Percentiles rank a stretch among this genome's conserved stretches.
phyloP scores from a whole-genome alignment of 352 stramenopile genomes.

The Peronospora farinosa region DNA sequence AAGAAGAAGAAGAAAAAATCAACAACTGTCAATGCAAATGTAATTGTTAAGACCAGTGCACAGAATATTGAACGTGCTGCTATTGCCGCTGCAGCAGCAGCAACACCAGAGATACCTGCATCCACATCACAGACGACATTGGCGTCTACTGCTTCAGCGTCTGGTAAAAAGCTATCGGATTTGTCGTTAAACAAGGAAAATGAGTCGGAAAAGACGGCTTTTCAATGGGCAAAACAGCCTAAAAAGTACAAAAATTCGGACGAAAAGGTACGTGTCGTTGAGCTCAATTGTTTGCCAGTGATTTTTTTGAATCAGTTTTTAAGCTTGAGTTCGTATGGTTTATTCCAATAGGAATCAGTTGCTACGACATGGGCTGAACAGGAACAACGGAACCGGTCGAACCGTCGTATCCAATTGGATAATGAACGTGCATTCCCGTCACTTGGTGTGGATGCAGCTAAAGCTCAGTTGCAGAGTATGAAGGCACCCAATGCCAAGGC shows the following conservation, averaged over 20 bases:
- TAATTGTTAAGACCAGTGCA: slow-evolving; percentile 60
- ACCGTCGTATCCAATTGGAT: slow-evolving; percentile 53
- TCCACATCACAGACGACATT: slow-evolving; percentile 6
- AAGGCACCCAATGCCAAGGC: slow-evolving; percentile 52
- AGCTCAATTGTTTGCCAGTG: background rate
- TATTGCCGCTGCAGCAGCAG: slow-evolving; percentile 17
- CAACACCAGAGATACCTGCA: slow-evolving; percentile 22
- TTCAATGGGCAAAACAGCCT: slow-evolving; percentile 79
- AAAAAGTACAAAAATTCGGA: slow-evolving; percentile 77
- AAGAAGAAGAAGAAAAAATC: slow-evolving; percentile 84
- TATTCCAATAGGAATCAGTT: slow-evolving; percentile 35
- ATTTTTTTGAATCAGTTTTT: background rate
- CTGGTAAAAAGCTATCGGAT: slow-evolving; percentile 56
- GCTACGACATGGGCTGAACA: slow-evolving; percentile 66
- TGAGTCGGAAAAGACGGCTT: slow-evolving; percentile 40
- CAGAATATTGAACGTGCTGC: slow-evolving; percentile 31
- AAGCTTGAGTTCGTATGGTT: background rate
- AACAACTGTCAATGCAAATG: slow-evolving; percentile 71
- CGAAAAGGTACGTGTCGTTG: slow-evolving; percentile 26
- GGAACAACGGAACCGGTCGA: slow-evolving; percentile 59
- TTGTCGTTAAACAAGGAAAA: slow-evolving; percentile 53
- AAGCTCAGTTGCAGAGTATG: slow-evolving; percentile 55
- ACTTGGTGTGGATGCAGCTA: slow-evolving; percentile 45
- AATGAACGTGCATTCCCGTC: slow-evolving; percentile 77
- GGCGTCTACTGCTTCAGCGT: slow-evolving; percentile 11